These are phyloP conservation scores for Styphnolobium japonicum DNA, from an alignment of 306 rosid species.

Conservation along the genomic window DNA sequence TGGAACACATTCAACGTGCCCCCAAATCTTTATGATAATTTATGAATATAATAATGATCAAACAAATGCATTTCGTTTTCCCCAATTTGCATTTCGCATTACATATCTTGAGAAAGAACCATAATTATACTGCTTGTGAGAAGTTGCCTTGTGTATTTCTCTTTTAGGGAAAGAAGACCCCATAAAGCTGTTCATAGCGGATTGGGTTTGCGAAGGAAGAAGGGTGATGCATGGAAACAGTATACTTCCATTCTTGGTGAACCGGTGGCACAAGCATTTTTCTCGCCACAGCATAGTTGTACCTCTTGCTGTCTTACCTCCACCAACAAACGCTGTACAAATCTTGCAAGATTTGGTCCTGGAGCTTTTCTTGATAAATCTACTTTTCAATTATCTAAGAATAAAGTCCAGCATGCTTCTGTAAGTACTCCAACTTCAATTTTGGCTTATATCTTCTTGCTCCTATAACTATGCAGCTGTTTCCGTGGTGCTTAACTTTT, in stretches of 20 bases:
- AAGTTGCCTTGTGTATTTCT: too few species aligned
- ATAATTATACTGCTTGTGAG: too few species aligned
- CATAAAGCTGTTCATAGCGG: conserved; percentile 38
- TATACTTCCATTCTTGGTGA: conserved; percentile 38
- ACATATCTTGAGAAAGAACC: too few species aligned
- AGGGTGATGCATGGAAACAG: conserved; percentile 42
- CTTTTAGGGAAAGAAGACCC: conserved; percentile 33
- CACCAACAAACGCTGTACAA: conserved; percentile 30
- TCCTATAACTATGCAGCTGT: background rate
- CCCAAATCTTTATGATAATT: background rate
- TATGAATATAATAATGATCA: background rate
- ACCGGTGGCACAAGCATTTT: conserved; percentile 30
- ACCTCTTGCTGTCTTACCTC: conserved; percentile 55
- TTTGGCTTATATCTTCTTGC: background rate
- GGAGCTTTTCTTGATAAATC: conserved; percentile 61
- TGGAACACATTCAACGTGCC: background rate
- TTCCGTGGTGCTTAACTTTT: background rate
- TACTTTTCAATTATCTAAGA: conserved; percentile 38
- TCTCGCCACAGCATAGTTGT: conserved; percentile 31
- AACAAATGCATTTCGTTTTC: background rate
- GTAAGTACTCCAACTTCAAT: conserved; percentile 41
- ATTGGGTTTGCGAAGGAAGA: conserved; percentile 42
- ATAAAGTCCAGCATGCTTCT: conserved; percentile 28
- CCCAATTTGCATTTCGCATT: background rate
- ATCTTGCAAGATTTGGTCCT: conserved; percentile 33